A percentile compares a stretch with the other conserved stretches of the same genome.
phyloP scores from a whole-genome alignment of 139 green algal genomes.

The Micromonas commoda region DNA sequence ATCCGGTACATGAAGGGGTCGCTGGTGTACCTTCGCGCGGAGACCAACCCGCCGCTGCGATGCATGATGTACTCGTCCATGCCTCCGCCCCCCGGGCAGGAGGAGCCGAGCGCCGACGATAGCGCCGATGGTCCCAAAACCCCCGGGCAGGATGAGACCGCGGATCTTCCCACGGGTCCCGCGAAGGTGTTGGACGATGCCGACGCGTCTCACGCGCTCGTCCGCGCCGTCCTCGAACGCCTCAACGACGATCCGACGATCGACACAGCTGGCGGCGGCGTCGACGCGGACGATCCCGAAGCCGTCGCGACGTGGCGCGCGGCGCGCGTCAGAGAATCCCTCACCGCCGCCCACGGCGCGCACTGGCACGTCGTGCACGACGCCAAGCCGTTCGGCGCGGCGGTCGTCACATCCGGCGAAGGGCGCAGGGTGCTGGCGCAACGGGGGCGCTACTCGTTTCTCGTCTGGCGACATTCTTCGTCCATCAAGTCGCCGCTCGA shows the following conservation, averaged over 20 bases:
- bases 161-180: too few species aligned
- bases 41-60: not conserved
- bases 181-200: too few species aligned
- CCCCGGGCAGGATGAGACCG: too few species aligned
- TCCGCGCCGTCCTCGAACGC: too few species aligned
- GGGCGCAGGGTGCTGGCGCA: not conserved
- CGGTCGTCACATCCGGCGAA: not conserved
- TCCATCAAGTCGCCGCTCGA: too few species aligned
- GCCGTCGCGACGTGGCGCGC: not conserved
- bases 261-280: not conserved
- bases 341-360: not conserved
- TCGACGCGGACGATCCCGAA: not conserved
- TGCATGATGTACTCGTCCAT: not conserved
- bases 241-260: too few species aligned
- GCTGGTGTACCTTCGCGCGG: slow-evolving; percentile 1
- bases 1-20: not conserved
- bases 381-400: not conserved
- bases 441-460: not conserved
- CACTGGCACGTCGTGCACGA: not conserved
- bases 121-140: too few species aligned
- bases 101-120: not conserved
- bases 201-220: too few species aligned
- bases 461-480: not conserved
- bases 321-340: not conserved
- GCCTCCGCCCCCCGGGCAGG: not conserved